Evolutionary conservation across 108 stramenopile species (phyloP).

Genomic region (Pseudonitzschia multiseries): DNA sequence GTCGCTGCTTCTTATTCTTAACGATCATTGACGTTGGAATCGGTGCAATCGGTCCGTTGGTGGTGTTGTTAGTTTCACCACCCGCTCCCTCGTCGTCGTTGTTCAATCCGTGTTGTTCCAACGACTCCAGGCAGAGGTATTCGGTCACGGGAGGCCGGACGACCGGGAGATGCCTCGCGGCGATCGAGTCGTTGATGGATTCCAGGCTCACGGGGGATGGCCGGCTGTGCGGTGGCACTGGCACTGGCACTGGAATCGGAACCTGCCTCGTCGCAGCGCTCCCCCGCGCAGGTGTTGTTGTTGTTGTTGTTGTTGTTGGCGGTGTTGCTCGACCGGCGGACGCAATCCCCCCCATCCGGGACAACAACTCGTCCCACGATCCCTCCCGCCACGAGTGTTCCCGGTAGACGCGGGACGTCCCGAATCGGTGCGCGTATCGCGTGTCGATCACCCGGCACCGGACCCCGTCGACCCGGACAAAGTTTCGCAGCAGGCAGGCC

Average conservation of each 20-base stretch:
- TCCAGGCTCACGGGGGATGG: background rate
- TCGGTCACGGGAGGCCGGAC: background rate
- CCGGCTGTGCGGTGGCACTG: background rate
- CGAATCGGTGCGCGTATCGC: background rate
- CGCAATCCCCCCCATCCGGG: no score
- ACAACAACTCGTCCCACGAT: background rate
- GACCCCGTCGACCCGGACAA: background rate
- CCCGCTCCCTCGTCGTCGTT: background rate
- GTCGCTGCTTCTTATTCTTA: background rate
- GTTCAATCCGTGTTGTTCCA: background rate
- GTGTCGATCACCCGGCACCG: background rate
- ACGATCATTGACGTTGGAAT: background rate
- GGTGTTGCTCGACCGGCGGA: no score
- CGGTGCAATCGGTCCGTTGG: background rate
- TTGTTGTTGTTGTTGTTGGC: no score
- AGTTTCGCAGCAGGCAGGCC: slow-evolving; percentile 6
- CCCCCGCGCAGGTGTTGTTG: no score
- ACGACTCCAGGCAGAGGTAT: background rate
- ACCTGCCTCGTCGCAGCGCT: no score
- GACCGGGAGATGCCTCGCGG: background rate
- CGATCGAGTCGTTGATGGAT: slow-evolving; percentile 12
- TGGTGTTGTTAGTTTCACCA: background rate
- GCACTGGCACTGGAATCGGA: no score
- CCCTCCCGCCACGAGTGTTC: slow-evolving; percentile 7
- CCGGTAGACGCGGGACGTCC: background rate